A percentile compares a stretch with the other conserved stretches of the same genome.
Evolutionary conservation across 1,139 yeast genomes (phyloP).

Genomic region (Hemisphaericaspora xylofermentans): DNA sequence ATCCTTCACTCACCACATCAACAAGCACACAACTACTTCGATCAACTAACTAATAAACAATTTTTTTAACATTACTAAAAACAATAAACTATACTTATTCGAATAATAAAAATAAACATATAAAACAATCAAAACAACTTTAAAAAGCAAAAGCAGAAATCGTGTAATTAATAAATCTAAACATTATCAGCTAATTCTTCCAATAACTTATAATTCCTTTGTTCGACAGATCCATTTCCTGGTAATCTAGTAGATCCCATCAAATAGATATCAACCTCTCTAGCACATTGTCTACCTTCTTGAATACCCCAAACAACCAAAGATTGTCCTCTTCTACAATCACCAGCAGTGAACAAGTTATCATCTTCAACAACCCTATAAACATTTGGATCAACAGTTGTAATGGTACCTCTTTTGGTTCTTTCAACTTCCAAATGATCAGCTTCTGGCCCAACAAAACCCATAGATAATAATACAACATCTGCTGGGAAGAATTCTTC

Average conservation of each 20-base stretch:
- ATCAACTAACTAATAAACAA: too few relatives aligned
- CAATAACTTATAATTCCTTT: constrained; percentile 71
- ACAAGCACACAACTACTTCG: neutral
- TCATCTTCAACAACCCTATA: constrained; percentile 64
- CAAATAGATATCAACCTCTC: constrained; percentile 81
- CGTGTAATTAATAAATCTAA: too few relatives aligned
- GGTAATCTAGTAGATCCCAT: constrained; percentile 83
- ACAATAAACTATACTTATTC: too few relatives aligned
- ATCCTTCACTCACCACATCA: neutral
- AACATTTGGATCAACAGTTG: constrained; percentile 64
- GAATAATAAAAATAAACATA: neutral
- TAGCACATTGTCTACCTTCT: constrained; percentile 98
- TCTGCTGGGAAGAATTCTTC: constrained; percentile 96
- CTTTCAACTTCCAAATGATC: constrained; percentile 71
- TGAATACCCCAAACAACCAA: constrained; percentile 99
- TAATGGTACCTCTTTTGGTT: constrained; percentile 85
- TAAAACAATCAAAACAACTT: neutral
- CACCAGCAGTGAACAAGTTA: constrained; percentile 93
- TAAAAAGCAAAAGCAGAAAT: neutral
- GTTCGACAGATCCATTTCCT: constrained; percentile 89
- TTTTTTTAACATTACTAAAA: too few relatives aligned
- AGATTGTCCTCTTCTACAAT: constrained; percentile 98
- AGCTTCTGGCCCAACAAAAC: constrained; percentile 94
- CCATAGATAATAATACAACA: constrained; percentile 91
- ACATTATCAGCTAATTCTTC: constrained; percentile 71